These are phyloP conservation scores for Bothriochloa decipiens DNA, from an alignment of 176 grass and related monocot species.

Conservation along the genomic window DNA sequence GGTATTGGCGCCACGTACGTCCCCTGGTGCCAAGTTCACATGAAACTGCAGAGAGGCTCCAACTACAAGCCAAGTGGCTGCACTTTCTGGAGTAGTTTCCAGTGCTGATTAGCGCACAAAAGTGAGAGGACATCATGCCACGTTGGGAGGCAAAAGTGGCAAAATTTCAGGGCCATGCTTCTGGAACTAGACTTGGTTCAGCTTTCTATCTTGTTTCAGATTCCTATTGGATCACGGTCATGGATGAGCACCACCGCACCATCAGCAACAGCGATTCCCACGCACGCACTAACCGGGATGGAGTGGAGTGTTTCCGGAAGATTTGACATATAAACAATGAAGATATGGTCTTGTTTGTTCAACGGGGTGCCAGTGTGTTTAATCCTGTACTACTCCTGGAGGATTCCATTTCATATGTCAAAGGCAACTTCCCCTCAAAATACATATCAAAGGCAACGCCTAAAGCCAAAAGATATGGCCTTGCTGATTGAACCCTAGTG, in stretches of 20 bases:
- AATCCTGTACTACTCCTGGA: background rate
- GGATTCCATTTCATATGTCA: constrained; percentile 12
- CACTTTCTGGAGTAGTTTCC: constrained; percentile 32
- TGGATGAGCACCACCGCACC: background rate
- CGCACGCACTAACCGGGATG: constrained; percentile 19
- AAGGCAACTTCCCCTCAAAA: background rate
- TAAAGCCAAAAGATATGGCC: constrained; percentile 19
- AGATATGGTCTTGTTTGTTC: constrained; percentile 28
- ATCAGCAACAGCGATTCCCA: background rate
- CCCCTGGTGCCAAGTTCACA: background rate
- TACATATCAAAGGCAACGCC: background rate
- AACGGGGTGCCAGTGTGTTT: background rate
- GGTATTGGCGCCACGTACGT: background rate
- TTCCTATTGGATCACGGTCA: constrained; percentile 9
- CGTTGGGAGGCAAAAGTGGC: constrained; percentile 15
- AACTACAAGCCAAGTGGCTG: background rate
- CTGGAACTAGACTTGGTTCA: background rate
- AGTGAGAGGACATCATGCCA: background rate
- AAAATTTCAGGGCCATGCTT: constrained; percentile 8
- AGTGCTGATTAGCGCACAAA: background rate
- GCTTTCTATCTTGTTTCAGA: constrained; percentile 24
- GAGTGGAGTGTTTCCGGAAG: background rate
- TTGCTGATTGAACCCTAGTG: background rate
- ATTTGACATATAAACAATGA: background rate
- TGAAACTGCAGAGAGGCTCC: constrained; percentile 5